Conservation (phyloP, 148 eudicot species). For the Fagopyrum esculentum region DNA sequence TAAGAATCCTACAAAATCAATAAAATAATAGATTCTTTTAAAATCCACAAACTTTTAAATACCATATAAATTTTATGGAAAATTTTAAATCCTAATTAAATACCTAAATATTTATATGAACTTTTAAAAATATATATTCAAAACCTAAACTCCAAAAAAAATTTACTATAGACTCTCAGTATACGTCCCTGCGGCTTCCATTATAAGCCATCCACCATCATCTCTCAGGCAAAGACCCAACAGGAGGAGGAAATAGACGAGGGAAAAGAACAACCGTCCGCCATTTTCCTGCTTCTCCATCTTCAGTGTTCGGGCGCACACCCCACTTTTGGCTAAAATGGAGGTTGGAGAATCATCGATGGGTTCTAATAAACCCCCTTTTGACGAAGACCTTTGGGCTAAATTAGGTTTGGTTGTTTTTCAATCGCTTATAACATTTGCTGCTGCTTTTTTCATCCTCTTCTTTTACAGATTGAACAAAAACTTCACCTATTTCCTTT, state of each 20-base stretch:
- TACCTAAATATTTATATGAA: too few relatives aligned
- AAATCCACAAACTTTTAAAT: too few relatives aligned
- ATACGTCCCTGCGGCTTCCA: neutral
- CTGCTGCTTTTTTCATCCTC: neutral
- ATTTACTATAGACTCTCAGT: too few relatives aligned
- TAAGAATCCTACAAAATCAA: too few relatives aligned
- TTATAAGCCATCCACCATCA: slow-evolving; percentile 4
- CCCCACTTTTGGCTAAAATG: slow-evolving; percentile 17
- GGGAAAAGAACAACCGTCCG: neutral
- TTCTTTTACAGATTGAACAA: neutral
- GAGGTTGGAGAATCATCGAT: slow-evolving; percentile 40
- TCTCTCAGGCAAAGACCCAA: neutral
- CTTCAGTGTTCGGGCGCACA: neutral
- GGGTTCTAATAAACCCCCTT: slow-evolving; percentile 22
- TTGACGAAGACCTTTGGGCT: slow-evolving; percentile 37
- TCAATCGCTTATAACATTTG: neutral
- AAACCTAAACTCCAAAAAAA: too few relatives aligned
- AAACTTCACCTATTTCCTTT: neutral
- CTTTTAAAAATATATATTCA: too few relatives aligned
- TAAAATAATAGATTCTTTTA: too few relatives aligned
- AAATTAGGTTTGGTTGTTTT: slow-evolving; percentile 31
- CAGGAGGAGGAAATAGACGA: neutral
- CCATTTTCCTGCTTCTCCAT: neutral
- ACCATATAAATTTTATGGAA: too few relatives aligned
- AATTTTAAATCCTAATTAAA: too few relatives aligned